Percentiles rank a stretch among this genome's conserved stretches.
phyloP scores from a whole-genome alignment of 345 rosid species.

The Hibiscus trionum region DNA sequence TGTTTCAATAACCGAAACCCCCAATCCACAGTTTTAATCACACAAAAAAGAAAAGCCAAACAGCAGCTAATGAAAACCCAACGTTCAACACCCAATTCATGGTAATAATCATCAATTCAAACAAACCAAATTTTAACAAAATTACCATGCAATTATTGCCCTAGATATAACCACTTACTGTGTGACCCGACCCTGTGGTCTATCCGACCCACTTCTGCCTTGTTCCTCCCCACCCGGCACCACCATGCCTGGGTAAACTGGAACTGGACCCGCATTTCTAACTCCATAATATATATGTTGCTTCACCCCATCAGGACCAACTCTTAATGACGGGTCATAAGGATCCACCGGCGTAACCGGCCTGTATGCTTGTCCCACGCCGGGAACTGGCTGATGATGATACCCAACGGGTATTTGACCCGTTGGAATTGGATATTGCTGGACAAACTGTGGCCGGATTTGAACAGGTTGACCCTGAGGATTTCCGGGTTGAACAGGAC shows the following conservation, averaged over 20 bases:
- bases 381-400: background rate
- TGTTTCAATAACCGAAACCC: background rate
- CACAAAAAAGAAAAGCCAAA: background rate
- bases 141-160: background rate
- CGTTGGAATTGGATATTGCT: background rate
- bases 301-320: background rate
- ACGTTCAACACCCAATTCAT: background rate
- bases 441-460: background rate
- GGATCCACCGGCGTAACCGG: background rate
- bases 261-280: background rate
- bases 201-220: background rate
- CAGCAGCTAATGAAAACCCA: background rate
- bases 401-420: background rate
- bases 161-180: background rate
- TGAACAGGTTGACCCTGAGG: background rate
- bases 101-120: background rate
- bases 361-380: background rate
- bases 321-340: background rate
- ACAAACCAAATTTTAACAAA: background rate
- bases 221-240: background rate
- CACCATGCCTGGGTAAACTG: background rate
- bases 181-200: background rate
- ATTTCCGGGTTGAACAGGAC: background rate
- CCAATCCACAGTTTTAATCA: background rate
- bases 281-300: background rate